Percentiles rank a stretch among this genome's conserved stretches.
phyloP scores from a whole-genome alignment of 805 yeast genomes.

The Candida rishiriensis region DNA sequence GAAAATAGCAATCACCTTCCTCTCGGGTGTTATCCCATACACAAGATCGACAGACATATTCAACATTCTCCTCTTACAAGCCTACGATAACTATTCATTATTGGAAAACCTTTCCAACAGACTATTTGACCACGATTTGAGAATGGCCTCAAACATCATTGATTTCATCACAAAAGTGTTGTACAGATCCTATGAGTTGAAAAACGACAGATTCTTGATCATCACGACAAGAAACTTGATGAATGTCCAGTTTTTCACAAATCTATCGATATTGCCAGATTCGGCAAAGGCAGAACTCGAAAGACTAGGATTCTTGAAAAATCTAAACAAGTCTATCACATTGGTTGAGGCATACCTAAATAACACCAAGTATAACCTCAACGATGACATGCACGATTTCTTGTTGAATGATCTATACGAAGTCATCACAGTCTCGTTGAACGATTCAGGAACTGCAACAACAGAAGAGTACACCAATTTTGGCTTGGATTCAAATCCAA shows the following conservation, averaged over 20 bases:
- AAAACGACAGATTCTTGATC: slow-evolving; percentile 36
- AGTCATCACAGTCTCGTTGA: slow-evolving; percentile 32
- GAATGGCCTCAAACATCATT: slow-evolving; percentile 39
- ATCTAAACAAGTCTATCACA: slow-evolving; percentile 25
- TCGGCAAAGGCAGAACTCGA: slow-evolving; percentile 23
- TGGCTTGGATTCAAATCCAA: slow-evolving; percentile 43
- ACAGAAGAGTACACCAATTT: slow-evolving; percentile 41
- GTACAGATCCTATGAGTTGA: slow-evolving; percentile 36
- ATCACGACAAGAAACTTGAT: slow-evolving; percentile 43
- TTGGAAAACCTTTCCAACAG: slow-evolving; percentile 40
- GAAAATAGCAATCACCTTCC: slow-evolving; percentile 32
- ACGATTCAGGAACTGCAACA: slow-evolving; percentile 40
- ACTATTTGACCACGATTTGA: slow-evolving; percentile 39
- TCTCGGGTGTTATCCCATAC: slow-evolving; percentile 41
- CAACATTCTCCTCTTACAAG: slow-evolving; percentile 18
- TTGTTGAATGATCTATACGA: slow-evolving; percentile 37
- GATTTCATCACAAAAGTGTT: slow-evolving; percentile 43
- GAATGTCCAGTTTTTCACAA: slow-evolving; percentile 41
- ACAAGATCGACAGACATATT: slow-evolving; percentile 29
- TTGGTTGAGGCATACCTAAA: slow-evolving; percentile 35
- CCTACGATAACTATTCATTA: slow-evolving; percentile 35
- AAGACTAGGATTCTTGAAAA: slow-evolving; percentile 9
- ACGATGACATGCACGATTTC: slow-evolving; percentile 35
- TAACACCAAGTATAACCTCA: slow-evolving; percentile 33
- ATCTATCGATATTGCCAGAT: slow-evolving; percentile 37